Base-by-base conservation (phyloP, 176 grass and related monocot genomes). In the Saccharum officinarum region DNA sequence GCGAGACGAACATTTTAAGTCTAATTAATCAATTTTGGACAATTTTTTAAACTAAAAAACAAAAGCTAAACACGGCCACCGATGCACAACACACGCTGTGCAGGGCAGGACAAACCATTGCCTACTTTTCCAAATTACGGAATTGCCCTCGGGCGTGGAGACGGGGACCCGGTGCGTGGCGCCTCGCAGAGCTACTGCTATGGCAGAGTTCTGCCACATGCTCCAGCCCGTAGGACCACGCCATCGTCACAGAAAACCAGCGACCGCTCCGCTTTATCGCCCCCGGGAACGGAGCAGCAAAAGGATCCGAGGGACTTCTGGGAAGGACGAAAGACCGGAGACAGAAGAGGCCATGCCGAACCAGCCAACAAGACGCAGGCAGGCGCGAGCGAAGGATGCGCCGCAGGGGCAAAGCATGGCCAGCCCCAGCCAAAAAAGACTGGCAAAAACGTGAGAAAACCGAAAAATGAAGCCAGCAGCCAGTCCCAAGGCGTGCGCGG, bases 171-270 rank as follows among this genome's bases (percentile, higher is more conserved):
- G 31, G 23, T 65, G 57, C 64, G 44, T 39, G n/a, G 38, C 31
- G 1, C 5, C n/a, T n/a, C n/a, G n/a, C n/a, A n/a, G n/a, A n/a
- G n/a, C n/a, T n/a, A n/a, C n/a, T n/a, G n/a, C n/a, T n/a, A n/a
- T n/a, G n/a, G n/a, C n/a, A n/a, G n/a, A 30, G 15, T 8, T 34
- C 26, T 73, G 16, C 30, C 20, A 9, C 2, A 18, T 33, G 3
- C 28, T 3, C 2, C 6, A 10, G 42, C 7, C 3, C 14, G 17
- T 33, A 13, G 54, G 26, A 18, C 16, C 10, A 65, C 20, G 22
- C 45, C 62, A 8, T 30, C 72, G 33, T 38, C 71, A 50, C 30
- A 83, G 59, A 34, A 73, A 74, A 83, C 60, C 13, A 76, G 41
- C 7, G 11, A 31, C 54, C 52, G 41, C 66, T 76, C 67, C 30